A percentile compares a stretch with the other conserved stretches of the same genome.
These are phyloP conservation scores for Phymatotrichopsis omnivora DNA, from an alignment of 2,329 filamentous ascomycete genomes.

Conservation along the genomic window DNA sequence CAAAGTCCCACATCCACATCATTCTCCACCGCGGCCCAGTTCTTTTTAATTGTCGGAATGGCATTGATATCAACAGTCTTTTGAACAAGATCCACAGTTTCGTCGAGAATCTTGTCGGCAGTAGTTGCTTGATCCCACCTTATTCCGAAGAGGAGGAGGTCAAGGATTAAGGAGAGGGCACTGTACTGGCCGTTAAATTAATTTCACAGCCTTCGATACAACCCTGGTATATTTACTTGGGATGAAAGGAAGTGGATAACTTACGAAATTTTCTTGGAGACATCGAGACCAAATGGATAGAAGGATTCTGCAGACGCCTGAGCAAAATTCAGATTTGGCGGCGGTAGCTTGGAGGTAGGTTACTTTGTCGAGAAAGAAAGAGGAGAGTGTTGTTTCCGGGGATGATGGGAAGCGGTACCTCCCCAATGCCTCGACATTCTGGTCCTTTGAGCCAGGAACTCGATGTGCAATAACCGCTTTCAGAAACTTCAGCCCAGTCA, in stretches of 20 bases:
- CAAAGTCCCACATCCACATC: slow-evolving; percentile 54
- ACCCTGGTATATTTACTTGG: not conserved
- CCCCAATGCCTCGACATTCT: slow-evolving; percentile 58
- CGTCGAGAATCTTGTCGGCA: slow-evolving; percentile 23
- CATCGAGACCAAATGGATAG: slow-evolving; percentile 60
- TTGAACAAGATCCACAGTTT: slow-evolving; percentile 20
- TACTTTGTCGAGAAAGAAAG: slow-evolving; percentile 58
- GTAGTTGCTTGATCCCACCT: slow-evolving; percentile 24
- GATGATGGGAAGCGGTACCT: slow-evolving; percentile 56
- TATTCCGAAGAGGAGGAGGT: slow-evolving; percentile 24
- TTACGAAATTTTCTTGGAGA: slow-evolving; percentile 46
- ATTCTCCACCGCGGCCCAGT: slow-evolving; percentile 41
- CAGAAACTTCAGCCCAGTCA: slow-evolving; percentile 36
- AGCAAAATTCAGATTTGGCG: slow-evolving; percentile 46
- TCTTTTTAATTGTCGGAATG: slow-evolving; percentile 37
- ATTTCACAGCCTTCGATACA: slow-evolving; percentile 10
- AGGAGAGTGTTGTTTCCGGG: slow-evolving; percentile 51
- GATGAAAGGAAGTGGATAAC: not conserved
- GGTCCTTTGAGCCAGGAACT: slow-evolving; percentile 44
- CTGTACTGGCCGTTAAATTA: slow-evolving; percentile 20
- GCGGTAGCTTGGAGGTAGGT: slow-evolving; percentile 43
- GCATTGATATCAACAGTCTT: slow-evolving; percentile 41
- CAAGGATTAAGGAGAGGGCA: slow-evolving; percentile 19
- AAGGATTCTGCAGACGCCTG: slow-evolving; percentile 54
- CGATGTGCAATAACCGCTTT: slow-evolving; percentile 56